These are phyloP conservation scores for Melampsora americana DNA, from an alignment of 1,284 basidiomycete genomes.

Conservation along the genomic window DNA sequence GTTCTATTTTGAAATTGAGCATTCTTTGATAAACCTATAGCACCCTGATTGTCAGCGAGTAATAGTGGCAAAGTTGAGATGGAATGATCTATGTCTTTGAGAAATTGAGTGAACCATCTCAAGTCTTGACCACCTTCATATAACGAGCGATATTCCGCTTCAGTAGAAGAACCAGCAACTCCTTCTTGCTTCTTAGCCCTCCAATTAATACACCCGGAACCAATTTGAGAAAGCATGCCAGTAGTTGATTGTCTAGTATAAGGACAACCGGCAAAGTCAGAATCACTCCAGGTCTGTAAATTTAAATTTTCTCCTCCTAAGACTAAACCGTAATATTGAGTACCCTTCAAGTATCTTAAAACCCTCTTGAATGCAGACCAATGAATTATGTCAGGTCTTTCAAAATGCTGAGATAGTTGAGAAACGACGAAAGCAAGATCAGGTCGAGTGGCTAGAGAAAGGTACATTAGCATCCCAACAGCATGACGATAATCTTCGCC, in stretches of 20 bases:
- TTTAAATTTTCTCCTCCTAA: not conserved
- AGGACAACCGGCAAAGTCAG: too few species aligned
- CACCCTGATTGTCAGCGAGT: not conserved
- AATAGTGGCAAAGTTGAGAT: too few species aligned
- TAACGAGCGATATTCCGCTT: not conserved
- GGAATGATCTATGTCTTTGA: too few species aligned
- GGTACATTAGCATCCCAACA: not conserved
- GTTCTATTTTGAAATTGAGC: not conserved
- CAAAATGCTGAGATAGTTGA: conserved; percentile 12
- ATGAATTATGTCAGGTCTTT: conserved; percentile 8
- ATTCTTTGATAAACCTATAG: not conserved
- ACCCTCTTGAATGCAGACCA: conserved; percentile 8
- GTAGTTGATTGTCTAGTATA: too few species aligned
- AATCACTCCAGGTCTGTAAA: not conserved
- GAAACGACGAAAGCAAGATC: not conserved
- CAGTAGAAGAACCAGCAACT: not conserved
- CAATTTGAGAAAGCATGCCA: not conserved
- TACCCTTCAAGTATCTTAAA: not conserved
- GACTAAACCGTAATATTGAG: not conserved
- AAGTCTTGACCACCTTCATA: not conserved
- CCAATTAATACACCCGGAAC: not conserved
- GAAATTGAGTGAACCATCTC: not conserved
- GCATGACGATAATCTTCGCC: too few species aligned
- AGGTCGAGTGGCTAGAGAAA: not conserved
- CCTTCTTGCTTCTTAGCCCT: not conserved